Percentiles rank a stretch among this genome's conserved stretches.
These are phyloP conservation scores for Sphaerulina populicola DNA, from an alignment of 2,329 filamentous ascomycete species.

Conservation along the genomic window DNA sequence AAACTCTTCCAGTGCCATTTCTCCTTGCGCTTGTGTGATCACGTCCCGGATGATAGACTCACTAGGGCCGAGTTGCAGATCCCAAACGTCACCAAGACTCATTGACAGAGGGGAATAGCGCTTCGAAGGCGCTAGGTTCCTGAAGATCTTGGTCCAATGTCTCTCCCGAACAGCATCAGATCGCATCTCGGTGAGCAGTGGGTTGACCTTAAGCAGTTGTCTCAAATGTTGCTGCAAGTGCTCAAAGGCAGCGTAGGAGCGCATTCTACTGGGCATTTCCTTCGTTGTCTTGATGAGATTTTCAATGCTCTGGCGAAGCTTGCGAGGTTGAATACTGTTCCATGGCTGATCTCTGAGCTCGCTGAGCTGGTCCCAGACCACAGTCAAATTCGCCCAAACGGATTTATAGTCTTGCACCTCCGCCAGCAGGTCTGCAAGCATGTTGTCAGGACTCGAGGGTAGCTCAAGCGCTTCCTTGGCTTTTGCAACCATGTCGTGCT, in stretches of 20 bases:
- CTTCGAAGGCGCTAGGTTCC: slow-evolving; percentile 83
- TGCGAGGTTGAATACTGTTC: slow-evolving; percentile 91
- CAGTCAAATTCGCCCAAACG: slow-evolving; percentile 90
- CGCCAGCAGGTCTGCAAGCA: slow-evolving; percentile 78
- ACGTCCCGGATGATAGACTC: slow-evolving; percentile 86
- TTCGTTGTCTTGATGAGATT: slow-evolving; percentile 95
- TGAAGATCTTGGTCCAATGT: slow-evolving; percentile 98
- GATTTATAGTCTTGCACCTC: slow-evolving; percentile 99
- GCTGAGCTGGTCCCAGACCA: slow-evolving; percentile 93
- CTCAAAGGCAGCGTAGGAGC: slow-evolving; percentile 99
- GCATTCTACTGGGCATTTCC: slow-evolving; percentile 98
- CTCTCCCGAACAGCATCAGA: slow-evolving; percentile 93
- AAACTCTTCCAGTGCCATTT: slow-evolving; percentile 98
- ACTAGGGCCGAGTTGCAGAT: slow-evolving; percentile 79
- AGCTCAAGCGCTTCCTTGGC: slow-evolving; percentile 95
- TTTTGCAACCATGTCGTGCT: slow-evolving; percentile 87
- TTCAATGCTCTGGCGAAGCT: slow-evolving; percentile 81
- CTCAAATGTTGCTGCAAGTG: slow-evolving; percentile 89
- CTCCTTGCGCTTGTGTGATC: slow-evolving; percentile 89
- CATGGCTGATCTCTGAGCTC: slow-evolving; percentile 87
- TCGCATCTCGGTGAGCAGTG: slow-evolving; percentile 79
- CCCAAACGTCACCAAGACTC: slow-evolving; percentile 98
- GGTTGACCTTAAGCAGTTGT: slow-evolving; percentile 82
- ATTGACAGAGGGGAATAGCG: slow-evolving; percentile 89
- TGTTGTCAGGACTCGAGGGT: slow-evolving; percentile 67